A percentile compares a stretch with the other conserved stretches of the same genome.
These are phyloP conservation scores for Striga asiatica DNA, from an alignment of 257 asterid species.

Conservation along the genomic window DNA sequence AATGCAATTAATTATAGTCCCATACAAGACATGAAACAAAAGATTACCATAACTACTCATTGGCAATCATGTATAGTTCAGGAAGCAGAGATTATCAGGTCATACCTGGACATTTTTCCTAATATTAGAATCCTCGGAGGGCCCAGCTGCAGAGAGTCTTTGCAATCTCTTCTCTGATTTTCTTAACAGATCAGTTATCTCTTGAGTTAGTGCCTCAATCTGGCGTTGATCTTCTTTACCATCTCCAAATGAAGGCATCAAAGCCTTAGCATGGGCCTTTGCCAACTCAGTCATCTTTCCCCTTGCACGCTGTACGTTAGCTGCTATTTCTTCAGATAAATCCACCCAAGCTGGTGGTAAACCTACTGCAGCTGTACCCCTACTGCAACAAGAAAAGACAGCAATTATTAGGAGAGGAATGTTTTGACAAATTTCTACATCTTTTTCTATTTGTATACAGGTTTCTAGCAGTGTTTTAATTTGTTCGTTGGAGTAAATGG, in stretches of 20 bases:
- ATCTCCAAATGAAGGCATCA: slow-evolving; percentile 98
- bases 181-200: slow-evolving; percentile 73
- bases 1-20: not conserved
- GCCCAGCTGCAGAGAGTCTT: slow-evolving; percentile 76
- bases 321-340: slow-evolving; percentile 83
- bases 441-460: too few relatives aligned
- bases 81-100: not conserved
- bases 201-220: slow-evolving; percentile 86
- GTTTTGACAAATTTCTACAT: too few relatives aligned
- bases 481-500: too few relatives aligned
- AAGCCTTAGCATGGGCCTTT: slow-evolving; percentile 97
- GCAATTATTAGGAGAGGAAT: not conserved
- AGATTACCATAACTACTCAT: not conserved
- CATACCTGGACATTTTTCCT: slow-evolving; percentile 97
- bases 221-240: slow-evolving; percentile 91
- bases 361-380: slow-evolving; percentile 83
- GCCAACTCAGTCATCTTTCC: slow-evolving; percentile 77
- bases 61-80: not conserved
- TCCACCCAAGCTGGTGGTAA: slow-evolving; percentile 99
- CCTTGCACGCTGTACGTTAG: slow-evolving; percentile 65
- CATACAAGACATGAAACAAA: not conserved
- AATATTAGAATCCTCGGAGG: slow-evolving; percentile 87
- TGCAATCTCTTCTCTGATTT: slow-evolving; percentile 72
- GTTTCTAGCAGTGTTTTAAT: too few relatives aligned
- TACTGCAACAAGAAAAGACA: slow-evolving; percentile 26